Conservation (phyloP, 2,329 filamentous ascomycete species). For the Fusarium nurragi region DNA sequence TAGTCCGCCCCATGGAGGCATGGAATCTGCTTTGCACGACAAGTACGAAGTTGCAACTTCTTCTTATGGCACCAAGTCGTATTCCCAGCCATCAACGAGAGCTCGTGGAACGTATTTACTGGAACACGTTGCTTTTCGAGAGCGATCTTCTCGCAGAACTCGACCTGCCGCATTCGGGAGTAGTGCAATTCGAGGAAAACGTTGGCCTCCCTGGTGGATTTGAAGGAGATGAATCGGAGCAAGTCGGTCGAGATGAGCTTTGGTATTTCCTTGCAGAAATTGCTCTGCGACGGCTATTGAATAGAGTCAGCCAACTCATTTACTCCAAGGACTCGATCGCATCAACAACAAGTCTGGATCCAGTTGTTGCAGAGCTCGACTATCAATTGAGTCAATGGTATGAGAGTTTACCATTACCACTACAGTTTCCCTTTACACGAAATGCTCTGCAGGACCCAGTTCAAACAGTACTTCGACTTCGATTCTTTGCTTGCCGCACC, state of each 20-base stretch:
- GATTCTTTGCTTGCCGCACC: slow-evolving; percentile 86
- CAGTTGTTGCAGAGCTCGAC: slow-evolving; percentile 81
- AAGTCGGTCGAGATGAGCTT: slow-evolving; percentile 77
- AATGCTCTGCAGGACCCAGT: slow-evolving; percentile 75
- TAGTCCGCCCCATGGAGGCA: slow-evolving; percentile 82
- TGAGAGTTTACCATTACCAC: slow-evolving; percentile 75
- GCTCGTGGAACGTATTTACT: slow-evolving; percentile 80
- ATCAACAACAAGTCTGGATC: slow-evolving; percentile 77
- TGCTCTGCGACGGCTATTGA: slow-evolving; percentile 78
- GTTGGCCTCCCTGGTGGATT: slow-evolving; percentile 83
- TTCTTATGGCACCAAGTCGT: slow-evolving; percentile 77
- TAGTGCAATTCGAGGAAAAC: slow-evolving; percentile 83
- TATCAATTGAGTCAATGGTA: slow-evolving; percentile 88
- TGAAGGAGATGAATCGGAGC: slow-evolving; percentile 72
- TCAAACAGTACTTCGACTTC: slow-evolving; percentile 79
- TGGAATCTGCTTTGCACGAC: slow-evolving; percentile 84
- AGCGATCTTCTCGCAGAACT: slow-evolving; percentile 82
- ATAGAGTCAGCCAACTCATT: slow-evolving; percentile 81
- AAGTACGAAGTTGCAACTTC: slow-evolving; percentile 81
- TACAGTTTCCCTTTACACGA: slow-evolving; percentile 80
- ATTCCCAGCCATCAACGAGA: slow-evolving; percentile 77
- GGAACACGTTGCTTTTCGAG: slow-evolving; percentile 84
- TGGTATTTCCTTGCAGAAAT: slow-evolving; percentile 91
- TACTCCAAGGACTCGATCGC: slow-evolving; percentile 78
- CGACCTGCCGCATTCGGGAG: slow-evolving; percentile 83